These are phyloP conservation scores for Cryptosporidium canis DNA, from an alignment of 169 alveolate species.

Conservation along the genomic window DNA sequence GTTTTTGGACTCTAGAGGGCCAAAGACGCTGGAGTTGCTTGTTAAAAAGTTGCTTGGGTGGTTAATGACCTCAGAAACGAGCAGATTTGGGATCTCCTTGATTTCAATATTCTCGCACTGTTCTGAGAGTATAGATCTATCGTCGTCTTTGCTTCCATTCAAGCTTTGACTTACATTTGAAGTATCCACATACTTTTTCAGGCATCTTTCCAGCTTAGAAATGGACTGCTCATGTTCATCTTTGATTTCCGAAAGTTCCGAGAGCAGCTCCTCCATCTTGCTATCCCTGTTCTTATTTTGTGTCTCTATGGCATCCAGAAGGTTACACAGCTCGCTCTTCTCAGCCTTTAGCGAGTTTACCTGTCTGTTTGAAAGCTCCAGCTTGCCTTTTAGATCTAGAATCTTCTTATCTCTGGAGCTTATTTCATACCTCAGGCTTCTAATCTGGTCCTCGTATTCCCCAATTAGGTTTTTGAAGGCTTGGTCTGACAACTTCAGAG, in stretches of 20 bases:
- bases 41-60: conserved; percentile 46
- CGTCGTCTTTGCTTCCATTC: not conserved
- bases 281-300: conserved; percentile 10
- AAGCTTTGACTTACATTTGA: not conserved
- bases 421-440: conserved; percentile 5
- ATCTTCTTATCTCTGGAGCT: conserved; percentile 32
- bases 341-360: conserved; percentile 18
- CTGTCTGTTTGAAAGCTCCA: conserved; percentile 8
- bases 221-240: conserved; percentile 13
- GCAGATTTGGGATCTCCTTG: conserved; percentile 15
- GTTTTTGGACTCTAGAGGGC: no score
- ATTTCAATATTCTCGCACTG: conserved; percentile 53
- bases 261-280: not conserved
- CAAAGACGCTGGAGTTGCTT: not conserved
- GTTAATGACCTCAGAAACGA: conserved; percentile 14
- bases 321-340: conserved; percentile 7
- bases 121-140: not conserved
- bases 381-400: conserved; percentile 13
- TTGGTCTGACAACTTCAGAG: conserved; percentile 44
- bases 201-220: conserved; percentile 11
- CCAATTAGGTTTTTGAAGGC: conserved; percentile 20
- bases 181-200: not conserved
- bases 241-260: conserved; percentile 12
- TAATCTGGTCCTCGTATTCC: conserved; percentile 37
- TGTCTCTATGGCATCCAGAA: not conserved